phyloP scores from a whole-genome alignment of 495 filamentous ascomycete genomes.

The Antarctomyces pellizariae region DNA sequence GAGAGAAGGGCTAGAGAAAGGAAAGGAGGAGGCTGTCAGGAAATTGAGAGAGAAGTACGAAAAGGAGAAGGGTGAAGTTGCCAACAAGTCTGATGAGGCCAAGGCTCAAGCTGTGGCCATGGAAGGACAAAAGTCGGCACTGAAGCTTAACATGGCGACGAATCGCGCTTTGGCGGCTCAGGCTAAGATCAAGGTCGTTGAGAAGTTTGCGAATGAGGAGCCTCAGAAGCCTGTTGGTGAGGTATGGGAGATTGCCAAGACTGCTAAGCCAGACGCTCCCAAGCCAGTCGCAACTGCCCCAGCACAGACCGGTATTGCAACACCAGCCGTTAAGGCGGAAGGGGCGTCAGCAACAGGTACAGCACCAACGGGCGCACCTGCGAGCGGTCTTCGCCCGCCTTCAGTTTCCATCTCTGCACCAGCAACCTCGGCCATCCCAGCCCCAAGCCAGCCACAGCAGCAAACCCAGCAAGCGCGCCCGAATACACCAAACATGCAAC shows the following conservation, averaged over 20 bases:
- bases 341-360: too few relatives aligned
- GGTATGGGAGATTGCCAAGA: conserved; percentile 63
- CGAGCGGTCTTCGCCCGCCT: too few relatives aligned
- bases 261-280: conserved; percentile 41
- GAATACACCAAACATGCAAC: too few relatives aligned
- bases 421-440: too few relatives aligned
- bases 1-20: conserved; percentile 21
- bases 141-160: conserved; percentile 63
- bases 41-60: conserved; percentile 18
- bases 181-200: conserved; percentile 55
- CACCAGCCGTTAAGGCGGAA: too few relatives aligned
- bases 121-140: conserved; percentile 36
- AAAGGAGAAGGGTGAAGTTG: conserved; percentile 17
- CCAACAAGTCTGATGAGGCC: conserved; percentile 24
- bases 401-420: too few relatives aligned
- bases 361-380: too few relatives aligned
- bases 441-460: too few relatives aligned
- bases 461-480: too few relatives aligned
- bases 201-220: conserved; percentile 60
- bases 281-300: conserved; percentile 21
- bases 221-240: conserved; percentile 59
- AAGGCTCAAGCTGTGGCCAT: conserved; percentile 29
- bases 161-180: conserved; percentile 35
- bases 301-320: too few relatives aligned
- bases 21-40: conserved; percentile 15